Evolutionary conservation across 1,284 basidiomycete species (phyloP).

Genomic region (Hemileia vastatrix): DNA sequence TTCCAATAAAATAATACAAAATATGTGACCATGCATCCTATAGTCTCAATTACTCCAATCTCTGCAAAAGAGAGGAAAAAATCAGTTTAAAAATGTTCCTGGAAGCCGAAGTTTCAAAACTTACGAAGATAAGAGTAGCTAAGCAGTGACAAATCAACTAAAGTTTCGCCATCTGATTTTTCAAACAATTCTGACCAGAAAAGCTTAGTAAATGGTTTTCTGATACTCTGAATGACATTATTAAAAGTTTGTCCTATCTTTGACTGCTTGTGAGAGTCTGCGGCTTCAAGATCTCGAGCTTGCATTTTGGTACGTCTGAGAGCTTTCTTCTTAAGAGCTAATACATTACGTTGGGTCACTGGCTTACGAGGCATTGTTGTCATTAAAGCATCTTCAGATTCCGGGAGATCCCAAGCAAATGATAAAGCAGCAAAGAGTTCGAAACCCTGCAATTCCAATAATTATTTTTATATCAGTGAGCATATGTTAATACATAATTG

Average conservation of each 20-base stretch:
- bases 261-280: constrained; percentile 36
- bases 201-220: constrained; percentile 52
- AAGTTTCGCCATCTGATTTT: constrained; percentile 52
- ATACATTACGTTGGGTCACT: constrained; percentile 53
- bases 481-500: neutral
- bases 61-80: constrained; percentile 37
- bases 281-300: constrained; percentile 52
- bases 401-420: constrained; percentile 61
- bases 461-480: too few species aligned
- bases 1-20: constrained; percentile 58
- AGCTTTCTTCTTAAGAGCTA: constrained; percentile 53
- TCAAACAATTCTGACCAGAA: constrained; percentile 57
- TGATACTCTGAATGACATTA: constrained; percentile 46
- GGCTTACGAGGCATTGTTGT: constrained; percentile 58
- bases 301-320: constrained; percentile 54
- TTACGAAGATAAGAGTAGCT: constrained; percentile 60
- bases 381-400: constrained; percentile 58
- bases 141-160: constrained; percentile 57
- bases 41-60: constrained; percentile 24
- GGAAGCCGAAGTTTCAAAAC: constrained; percentile 49
- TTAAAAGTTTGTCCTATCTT: constrained; percentile 49
- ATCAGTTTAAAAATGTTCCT: neutral
- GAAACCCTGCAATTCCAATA: constrained; percentile 50
- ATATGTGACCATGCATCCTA: constrained; percentile 50
- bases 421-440: constrained; percentile 59